A percentile compares a stretch with the other conserved stretches of the same genome.
Evolutionary conservation across 768 basidiomycete species (phyloP).

Genomic region (Rubroboletus pulcherrimus): DNA sequence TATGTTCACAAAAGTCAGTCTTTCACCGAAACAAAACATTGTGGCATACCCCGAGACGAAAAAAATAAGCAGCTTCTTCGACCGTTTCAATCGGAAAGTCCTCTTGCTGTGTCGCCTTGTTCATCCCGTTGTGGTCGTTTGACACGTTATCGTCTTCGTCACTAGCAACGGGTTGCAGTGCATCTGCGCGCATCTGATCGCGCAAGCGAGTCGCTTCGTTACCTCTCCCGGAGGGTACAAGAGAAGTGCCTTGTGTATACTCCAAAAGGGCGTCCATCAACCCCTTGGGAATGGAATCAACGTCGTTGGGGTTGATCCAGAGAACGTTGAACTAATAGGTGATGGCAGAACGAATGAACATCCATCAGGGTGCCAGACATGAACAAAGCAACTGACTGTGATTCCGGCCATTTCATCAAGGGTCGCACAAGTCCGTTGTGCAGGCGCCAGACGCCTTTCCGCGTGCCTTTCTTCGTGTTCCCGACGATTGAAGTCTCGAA

Average conservation of each 20-base stretch:
- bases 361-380: not conserved
- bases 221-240: constrained; percentile 3
- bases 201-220: constrained; percentile 49
- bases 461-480: constrained; percentile 78
- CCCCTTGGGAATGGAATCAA: constrained; percentile 62
- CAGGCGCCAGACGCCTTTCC: constrained; percentile 63
- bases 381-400: constrained; percentile 31
- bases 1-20: constrained; percentile 31
- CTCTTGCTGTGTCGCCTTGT: constrained; percentile 25
- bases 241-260: constrained; percentile 30
- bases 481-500: constrained; percentile 64
- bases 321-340: constrained; percentile 69
- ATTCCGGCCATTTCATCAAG: constrained; percentile 74
- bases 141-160: constrained; percentile 35
- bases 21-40: constrained; percentile 2
- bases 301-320: constrained; percentile 68
- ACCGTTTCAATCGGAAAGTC: constrained; percentile 52
- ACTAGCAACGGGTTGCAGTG: constrained; percentile 47
- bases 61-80: constrained; percentile 64
- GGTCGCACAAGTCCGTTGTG: constrained; percentile 69
- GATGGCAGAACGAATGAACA: constrained; percentile 6
- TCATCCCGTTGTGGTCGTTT: constrained; percentile 14
- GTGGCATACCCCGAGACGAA: constrained; percentile 56
- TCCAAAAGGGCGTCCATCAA: constrained; percentile 54
- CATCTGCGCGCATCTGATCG: constrained; percentile 72